Conservation (phyloP, 2,329 filamentous ascomycete species). For the Fusarium sacchari region DNA sequence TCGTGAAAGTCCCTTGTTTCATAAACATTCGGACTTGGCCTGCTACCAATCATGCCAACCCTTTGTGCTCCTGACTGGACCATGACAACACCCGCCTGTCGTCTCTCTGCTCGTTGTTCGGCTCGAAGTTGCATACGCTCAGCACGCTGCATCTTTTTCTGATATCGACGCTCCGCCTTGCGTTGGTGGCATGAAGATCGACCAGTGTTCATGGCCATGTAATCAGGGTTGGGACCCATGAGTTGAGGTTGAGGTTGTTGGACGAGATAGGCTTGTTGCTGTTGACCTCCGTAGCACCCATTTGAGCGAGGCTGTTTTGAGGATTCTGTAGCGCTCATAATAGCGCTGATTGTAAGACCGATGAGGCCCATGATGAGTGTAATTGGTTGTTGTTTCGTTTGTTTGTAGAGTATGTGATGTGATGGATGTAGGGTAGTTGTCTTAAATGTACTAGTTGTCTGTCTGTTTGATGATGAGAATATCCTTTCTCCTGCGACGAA, state of each 20-base stretch:
- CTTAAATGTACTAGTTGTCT: background rate
- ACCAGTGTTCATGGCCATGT: background rate
- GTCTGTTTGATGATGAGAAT: background rate
- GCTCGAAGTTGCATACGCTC: constrained; percentile 36
- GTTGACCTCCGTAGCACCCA: background rate
- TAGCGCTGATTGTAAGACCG: constrained; percentile 8
- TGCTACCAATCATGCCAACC: background rate
- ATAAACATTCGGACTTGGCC: background rate
- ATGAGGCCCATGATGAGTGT: constrained; percentile 33
- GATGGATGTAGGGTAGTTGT: background rate
- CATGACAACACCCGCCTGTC: constrained; percentile 18
- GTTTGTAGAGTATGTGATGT: background rate
- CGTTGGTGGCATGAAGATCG: constrained; percentile 15
- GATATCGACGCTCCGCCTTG: constrained; percentile 32
- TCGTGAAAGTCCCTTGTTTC: background rate
- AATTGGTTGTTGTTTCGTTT: background rate
- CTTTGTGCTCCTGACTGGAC: constrained; percentile 10
- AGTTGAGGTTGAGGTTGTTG: constrained; percentile 15
- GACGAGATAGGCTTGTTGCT: background rate
- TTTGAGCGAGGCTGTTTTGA: background rate
- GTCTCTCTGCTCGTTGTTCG: constrained; percentile 31
- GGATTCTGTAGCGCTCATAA: background rate
- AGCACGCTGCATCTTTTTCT: constrained; percentile 31
- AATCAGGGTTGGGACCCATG: background rate
- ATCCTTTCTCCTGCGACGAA: background rate